These are phyloP conservation scores for Apiospora saccharicola DNA, from an alignment of 2,329 filamentous ascomycete genomes.

Conservation along the genomic window DNA sequence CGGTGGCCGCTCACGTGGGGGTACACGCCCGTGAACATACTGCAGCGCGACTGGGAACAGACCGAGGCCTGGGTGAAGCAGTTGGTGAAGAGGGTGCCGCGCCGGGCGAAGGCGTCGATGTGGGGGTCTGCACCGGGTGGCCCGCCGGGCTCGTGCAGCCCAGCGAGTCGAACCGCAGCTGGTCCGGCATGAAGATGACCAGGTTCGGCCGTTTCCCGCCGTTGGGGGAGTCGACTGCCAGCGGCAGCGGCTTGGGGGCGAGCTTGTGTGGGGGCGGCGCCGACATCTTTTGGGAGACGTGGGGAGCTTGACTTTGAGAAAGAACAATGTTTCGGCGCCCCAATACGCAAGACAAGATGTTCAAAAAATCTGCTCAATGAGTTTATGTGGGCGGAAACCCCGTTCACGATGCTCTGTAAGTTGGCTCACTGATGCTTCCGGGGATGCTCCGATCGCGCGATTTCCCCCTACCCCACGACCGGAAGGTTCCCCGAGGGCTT, in stretches of 20 bases:
- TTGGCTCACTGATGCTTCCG: not conserved
- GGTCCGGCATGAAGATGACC: conserved; percentile 57
- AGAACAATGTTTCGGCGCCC: too few relatives aligned
- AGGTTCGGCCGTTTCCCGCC: conserved; percentile 40
- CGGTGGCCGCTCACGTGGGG: conserved; percentile 55
- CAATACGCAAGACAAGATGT: not conserved
- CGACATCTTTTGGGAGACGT: not conserved
- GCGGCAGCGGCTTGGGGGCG: conserved; percentile 15
- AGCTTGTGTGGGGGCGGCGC: not conserved
- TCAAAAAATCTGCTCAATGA: not conserved
- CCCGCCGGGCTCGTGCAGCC: conserved; percentile 41
- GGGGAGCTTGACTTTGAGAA: not conserved
- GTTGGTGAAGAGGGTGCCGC: conserved; percentile 52
- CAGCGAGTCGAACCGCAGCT: conserved; percentile 53
- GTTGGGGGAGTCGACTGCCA: conserved; percentile 22
- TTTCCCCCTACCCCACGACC: not conserved
- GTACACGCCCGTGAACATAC: conserved; percentile 56
- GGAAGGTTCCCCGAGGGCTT: not conserved
- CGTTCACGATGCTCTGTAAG: not conserved
- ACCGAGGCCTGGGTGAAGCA: conserved; percentile 55
- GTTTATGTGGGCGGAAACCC: not conserved
- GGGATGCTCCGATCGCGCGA: not conserved
- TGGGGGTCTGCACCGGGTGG: conserved; percentile 46
- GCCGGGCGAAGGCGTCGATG: conserved; percentile 49
- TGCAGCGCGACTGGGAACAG: conserved; percentile 54